Evolutionary conservation across 805 yeast genomes (phyloP), one percentile per base, ranked within the genome.

Genomic region (Nakazawaea anatomiae): DNA sequence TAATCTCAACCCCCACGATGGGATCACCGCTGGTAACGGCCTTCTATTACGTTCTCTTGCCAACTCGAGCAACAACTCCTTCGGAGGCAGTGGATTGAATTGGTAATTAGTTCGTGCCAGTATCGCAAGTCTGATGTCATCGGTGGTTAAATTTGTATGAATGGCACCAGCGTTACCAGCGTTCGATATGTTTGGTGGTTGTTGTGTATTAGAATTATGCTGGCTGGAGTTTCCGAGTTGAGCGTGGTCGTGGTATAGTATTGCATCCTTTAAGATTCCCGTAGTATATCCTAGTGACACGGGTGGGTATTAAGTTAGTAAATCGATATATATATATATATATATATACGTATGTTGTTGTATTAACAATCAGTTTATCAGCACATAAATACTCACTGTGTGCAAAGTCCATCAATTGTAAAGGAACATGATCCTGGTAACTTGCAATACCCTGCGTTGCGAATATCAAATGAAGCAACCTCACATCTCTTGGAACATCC

Each of bases 331-430:
- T 18, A 18, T 18, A 18, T 18, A 18, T 18, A 18, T 18, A 18
- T 18, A 18, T 18, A 18, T 18, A 18, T 18, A 18, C 25, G 25
- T 18, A 18, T 18, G 25, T 18, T 18, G 25, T 18, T 18, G 25
- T 18, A 18, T 18, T 18, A 18, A 18, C 25, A 18, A 18, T 18
- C 25, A 18, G 25, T 18, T 2, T 18, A 18, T 18, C 25, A 18
- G 25, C 25, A 18, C 25, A 18, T 18, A 18, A 18, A 18, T 42
- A 69, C 74, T 56, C 57, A 70, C 84, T 68, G 68, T 88, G 85
- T 11, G 99, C 98, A 72, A 94, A 94, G 65, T 94, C 99, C 96
- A 95, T 89, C 52, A 94, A 74, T 65, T 94, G 98, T 28, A 95
- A 67, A 0, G 98, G 97, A 3, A 94, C 98, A 52, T 90, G 96